Evolutionary conservation across 164 flowering plant genomes (phyloP).

Genomic region (Stephania yunnanensis): DNA sequence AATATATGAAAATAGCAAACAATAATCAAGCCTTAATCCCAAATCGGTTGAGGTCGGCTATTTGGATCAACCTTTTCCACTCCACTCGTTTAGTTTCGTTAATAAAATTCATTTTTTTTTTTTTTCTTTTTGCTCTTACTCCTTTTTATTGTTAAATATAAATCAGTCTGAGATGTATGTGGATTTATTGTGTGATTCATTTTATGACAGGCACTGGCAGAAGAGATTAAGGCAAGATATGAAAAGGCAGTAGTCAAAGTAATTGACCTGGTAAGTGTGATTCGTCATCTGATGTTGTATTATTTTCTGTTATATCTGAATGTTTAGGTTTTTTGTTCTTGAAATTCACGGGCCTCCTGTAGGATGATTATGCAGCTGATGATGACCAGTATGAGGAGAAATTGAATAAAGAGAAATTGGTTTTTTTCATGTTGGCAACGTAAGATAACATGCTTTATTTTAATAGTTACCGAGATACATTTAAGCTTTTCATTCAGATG

Average conservation of each 20-base stretch:
- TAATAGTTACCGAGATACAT: not conserved
- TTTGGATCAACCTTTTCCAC: no score
- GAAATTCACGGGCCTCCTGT: not conserved
- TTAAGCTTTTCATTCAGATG: no score
- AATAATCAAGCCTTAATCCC: no score
- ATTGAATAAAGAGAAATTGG: constrained; percentile 63
- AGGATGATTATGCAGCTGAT: constrained; percentile 95
- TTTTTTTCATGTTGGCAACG: constrained; percentile 88
- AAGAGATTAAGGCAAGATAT: constrained; percentile 75
- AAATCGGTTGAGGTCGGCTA: no score
- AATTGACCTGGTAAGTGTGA: constrained; percentile 64
- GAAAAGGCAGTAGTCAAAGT: constrained; percentile 76
- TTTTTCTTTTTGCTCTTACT: constrained; percentile 15
- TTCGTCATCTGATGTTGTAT: not conserved
- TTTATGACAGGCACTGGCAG: constrained; percentile 61
- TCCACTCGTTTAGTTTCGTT: no score
- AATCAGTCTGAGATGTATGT: not conserved
- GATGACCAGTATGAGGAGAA: constrained; percentile 82
- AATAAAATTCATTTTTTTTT: not conserved
- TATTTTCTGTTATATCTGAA: not conserved
- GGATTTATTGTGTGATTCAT: not conserved
- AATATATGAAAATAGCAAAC: no score
- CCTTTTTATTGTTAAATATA: not conserved
- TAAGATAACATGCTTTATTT: constrained; percentile 27
- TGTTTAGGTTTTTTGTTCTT: not conserved